Base-by-base conservation (phyloP, 2,329 filamentous ascomycete genomes). In the Cladophialophora yegresii region DNA sequence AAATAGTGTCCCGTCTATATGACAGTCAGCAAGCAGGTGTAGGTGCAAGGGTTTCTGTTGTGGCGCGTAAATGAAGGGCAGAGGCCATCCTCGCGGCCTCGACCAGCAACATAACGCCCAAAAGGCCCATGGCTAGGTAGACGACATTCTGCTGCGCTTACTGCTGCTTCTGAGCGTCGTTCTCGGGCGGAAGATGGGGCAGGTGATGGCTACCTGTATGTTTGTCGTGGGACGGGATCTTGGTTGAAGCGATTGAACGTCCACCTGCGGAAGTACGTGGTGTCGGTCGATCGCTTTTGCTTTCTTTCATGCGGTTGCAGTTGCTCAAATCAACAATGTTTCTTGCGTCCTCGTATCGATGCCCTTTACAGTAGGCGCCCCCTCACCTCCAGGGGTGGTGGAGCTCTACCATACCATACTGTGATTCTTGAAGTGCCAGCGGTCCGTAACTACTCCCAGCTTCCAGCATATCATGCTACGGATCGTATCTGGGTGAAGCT, bases 91-190 rank as follows among this genome's bases (percentile, higher is more conserved):
- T 43, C 3, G 16, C n/a, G 13, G 36, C 4, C 36, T 40, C 36
- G 36, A 65, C 23, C 8, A 65, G 47, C 8, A 61, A 26, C 13
- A 62, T 4, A n/a, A 49, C 40, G n/a, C 54, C 63, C 23, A 62
- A 8, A n/a, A 62, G 33, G 5, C 51, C 49, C 6, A 57, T 54
- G 13, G 32, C 23, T 9, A 47, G 23, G 43, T 61, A 64, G 40
- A 64, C n/a, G 33, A 54, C 40, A 28, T 59, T 59, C 28, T 59
- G 26, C 30, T 53, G 45, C 2, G 55, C 40, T 10, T 28, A 2
- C 45, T 40, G 56, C 20, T 51, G 26, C 10, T 28, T 16, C 22
- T 12, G 45, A 9, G 57, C 4, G 30, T 40, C 57, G 12, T 10
- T 59, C 23, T 5, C 28, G 30, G 57, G 40, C 10, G 45, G 20